These are phyloP conservation scores for Kodamaea fukazawae DNA, from an alignment of 805 yeast genomes.

Conservation along the genomic window DNA sequence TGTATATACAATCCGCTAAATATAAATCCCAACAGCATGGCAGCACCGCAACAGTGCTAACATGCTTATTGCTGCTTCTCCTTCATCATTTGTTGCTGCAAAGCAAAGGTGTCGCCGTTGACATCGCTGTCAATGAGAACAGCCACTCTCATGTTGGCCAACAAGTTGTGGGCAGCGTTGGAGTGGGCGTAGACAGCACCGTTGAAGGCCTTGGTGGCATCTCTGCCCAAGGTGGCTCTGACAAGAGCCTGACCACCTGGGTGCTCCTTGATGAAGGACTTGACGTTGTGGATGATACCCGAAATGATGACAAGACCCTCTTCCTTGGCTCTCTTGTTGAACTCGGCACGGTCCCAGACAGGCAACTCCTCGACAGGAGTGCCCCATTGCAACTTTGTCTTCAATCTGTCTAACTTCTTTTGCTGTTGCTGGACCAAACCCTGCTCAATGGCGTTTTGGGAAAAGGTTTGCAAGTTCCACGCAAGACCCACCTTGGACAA, in stretches of 20 bases:
- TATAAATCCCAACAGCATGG: too few species aligned
- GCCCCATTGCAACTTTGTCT: conserved; percentile 72
- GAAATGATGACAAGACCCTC: conserved; percentile 66
- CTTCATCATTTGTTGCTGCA: conserved; percentile 47
- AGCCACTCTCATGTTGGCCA: conserved; percentile 82
- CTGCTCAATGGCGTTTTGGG: conserved; percentile 79
- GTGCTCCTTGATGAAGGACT: conserved; percentile 66
- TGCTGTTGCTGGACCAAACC: conserved; percentile 81
- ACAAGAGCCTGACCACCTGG: conserved; percentile 82
- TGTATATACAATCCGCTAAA: too few species aligned
- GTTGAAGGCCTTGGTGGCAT: conserved; percentile 79
- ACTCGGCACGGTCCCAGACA: conserved; percentile 68
- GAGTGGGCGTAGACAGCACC: conserved; percentile 87
- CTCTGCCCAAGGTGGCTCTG: conserved; percentile 71
- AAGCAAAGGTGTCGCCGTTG: conserved; percentile 48
- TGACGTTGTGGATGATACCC: conserved; percentile 78
- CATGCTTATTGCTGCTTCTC: conserved; percentile 22
- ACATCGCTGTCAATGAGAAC: conserved; percentile 69
- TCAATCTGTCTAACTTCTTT: conserved; percentile 67
- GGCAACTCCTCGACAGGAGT: conserved; percentile 63
- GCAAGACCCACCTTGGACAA: conserved; percentile 67
- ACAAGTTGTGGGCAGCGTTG: conserved; percentile 79
- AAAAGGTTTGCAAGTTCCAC: conserved; percentile 69
- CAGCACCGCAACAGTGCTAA: too few species aligned
- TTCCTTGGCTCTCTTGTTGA: conserved; percentile 49